Evolutionary conservation across 2,329 filamentous ascomycete genomes (phyloP).

Genomic region (Gnomoniopsis sp.): DNA sequence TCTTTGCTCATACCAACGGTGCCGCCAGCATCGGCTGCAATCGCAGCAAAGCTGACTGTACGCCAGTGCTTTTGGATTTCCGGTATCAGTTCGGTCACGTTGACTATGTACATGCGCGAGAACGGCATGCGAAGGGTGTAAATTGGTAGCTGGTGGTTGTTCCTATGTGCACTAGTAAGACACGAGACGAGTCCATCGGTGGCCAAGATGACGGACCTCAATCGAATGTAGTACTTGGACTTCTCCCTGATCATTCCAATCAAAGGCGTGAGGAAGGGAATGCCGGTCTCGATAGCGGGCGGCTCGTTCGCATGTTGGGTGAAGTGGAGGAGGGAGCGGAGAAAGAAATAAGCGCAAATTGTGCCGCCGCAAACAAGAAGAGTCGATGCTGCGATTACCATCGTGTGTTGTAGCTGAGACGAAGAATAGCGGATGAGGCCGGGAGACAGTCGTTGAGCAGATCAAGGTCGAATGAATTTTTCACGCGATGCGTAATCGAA

Average conservation of each 20-base stretch:
- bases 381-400: too few species aligned
- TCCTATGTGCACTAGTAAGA: slow-evolving; percentile 1
- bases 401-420: too few species aligned
- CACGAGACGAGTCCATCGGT: background rate
- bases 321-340: background rate
- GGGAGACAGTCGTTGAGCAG: too few species aligned
- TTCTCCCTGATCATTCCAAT: background rate
- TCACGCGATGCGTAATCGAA: too few species aligned
- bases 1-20: slow-evolving; percentile 25
- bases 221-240: background rate
- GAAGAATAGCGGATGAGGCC: too few species aligned
- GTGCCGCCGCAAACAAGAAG: too few species aligned
- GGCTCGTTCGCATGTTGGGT: slow-evolving; percentile 8
- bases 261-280: slow-evolving; percentile 1
- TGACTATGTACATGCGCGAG: slow-evolving; percentile 25
- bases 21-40: slow-evolving; percentile 21
- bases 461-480: too few species aligned
- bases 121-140: slow-evolving; percentile 26
- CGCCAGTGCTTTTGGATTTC: slow-evolving; percentile 25
- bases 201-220: background rate
- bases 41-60: slow-evolving; percentile 24
- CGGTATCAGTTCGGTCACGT: slow-evolving; percentile 24
- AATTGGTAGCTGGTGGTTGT: slow-evolving; percentile 22
- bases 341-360: too few species aligned
- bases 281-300: background rate